A percentile compares a stretch with the other conserved stretches of the same genome.
Evolutionary conservation across 176 grass and related monocot genomes (phyloP).

Genomic region (Alloteropsis semialata): DNA sequence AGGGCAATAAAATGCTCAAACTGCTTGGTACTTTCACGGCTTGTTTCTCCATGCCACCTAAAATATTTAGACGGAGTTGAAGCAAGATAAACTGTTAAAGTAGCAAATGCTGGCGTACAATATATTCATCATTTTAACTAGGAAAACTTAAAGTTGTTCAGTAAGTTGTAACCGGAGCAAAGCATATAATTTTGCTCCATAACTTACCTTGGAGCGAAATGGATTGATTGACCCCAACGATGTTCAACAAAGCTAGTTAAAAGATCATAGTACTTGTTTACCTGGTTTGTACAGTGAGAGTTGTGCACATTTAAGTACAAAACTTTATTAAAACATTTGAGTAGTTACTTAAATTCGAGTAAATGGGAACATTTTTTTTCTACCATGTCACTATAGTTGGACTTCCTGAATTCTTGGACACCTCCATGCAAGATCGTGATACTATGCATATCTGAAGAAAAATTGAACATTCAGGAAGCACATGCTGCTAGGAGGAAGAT

Average conservation of each 20-base stretch:
- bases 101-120: too few relatives aligned
- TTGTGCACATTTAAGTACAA: background rate
- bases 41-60: too few relatives aligned
- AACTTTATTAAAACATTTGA: background rate
- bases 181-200: too few relatives aligned
- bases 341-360: background rate
- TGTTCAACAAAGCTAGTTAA: background rate
- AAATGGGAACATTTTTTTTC: background rate
- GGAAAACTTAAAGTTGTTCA: too few relatives aligned
- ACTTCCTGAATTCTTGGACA: background rate
- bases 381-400: background rate
- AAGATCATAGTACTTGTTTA: constrained; percentile 11
- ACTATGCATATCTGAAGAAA: background rate
- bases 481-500: background rate
- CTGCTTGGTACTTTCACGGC: too few relatives aligned
- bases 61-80: too few relatives aligned
- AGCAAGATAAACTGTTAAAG: too few relatives aligned
- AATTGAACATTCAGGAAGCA: background rate
- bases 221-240: too few relatives aligned
- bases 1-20: too few relatives aligned
- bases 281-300: background rate
- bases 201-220: too few relatives aligned
- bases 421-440: background rate
- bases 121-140: too few relatives aligned
- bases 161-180: too few relatives aligned